These are phyloP conservation scores for Aureobasidium zeae DNA, from an alignment of 2,329 filamentous ascomycete species.

Conservation along the genomic window DNA sequence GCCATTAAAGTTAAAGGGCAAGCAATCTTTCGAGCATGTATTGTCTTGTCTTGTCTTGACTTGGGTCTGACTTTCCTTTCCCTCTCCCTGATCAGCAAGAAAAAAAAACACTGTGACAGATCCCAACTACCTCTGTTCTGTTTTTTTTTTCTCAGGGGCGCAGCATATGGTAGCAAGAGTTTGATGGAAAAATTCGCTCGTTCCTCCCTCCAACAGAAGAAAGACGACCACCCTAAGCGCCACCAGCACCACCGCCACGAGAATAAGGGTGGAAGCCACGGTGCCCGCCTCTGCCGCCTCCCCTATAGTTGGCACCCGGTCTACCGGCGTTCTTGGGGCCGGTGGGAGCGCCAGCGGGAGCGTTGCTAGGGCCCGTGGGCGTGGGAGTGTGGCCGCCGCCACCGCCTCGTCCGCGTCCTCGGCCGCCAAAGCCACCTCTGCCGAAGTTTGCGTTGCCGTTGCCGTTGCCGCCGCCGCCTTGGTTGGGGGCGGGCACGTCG, in stretches of 20 bases:
- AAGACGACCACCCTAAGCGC: conserved; percentile 7
- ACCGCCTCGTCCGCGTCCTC: conserved; percentile 33
- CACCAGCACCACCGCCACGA: conserved; percentile 32
- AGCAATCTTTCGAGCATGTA: too few relatives aligned
- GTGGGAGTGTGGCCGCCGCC: conserved; percentile 35
- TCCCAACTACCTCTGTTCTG: too few relatives aligned
- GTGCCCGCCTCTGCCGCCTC: conserved; percentile 66
- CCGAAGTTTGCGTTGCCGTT: conserved; percentile 25
- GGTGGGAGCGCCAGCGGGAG: conserved; percentile 76
- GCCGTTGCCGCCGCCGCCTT: conserved; percentile 32
- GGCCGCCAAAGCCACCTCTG: conserved; percentile 33
- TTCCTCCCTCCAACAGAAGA: too few relatives aligned
- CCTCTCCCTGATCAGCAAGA: too few relatives aligned
- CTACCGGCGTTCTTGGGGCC: conserved; percentile 92
- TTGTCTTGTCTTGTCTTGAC: too few relatives aligned
- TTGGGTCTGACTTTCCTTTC: too few relatives aligned
- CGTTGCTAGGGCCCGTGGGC: conserved; percentile 37
- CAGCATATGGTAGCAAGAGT: too few relatives aligned
- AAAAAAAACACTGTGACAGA: too few relatives aligned
- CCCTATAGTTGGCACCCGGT: conserved; percentile 86
- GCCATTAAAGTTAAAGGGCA: too few relatives aligned
- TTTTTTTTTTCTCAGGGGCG: too few relatives aligned
- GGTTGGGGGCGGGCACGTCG: conserved; percentile 70
- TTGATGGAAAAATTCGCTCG: too few relatives aligned
- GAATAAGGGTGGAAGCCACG: conserved; percentile 75